phyloP scores from a whole-genome alignment of 2,329 filamentous ascomycete genomes.

The Pseudogymnoascus sp. region DNA sequence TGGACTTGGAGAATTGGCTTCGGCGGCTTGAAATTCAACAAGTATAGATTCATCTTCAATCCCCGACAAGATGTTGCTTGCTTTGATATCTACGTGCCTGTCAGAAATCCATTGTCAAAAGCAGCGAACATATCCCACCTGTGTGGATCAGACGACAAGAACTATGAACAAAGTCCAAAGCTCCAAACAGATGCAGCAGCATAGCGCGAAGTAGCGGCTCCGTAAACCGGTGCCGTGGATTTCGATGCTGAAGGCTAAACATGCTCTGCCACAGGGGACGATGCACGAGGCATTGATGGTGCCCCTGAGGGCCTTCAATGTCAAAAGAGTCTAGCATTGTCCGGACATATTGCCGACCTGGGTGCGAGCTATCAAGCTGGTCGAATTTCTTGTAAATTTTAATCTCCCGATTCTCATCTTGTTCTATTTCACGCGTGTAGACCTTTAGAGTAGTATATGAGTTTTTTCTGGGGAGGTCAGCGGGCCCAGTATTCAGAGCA shows the following conservation, averaged over 20 bases:
- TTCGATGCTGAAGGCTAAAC: conserved; percentile 12
- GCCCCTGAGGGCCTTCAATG: conserved; percentile 17
- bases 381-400: not conserved
- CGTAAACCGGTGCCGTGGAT: conserved; percentile 8
- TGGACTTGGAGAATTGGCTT: conserved; percentile 22
- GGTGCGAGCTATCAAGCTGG: conserved; percentile 16
- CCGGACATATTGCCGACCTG: conserved; percentile 26
- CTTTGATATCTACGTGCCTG: conserved; percentile 22
- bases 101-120: not conserved
- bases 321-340: conserved; percentile 28
- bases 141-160: conserved; percentile 21
- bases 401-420: not conserved
- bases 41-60: conserved; percentile 26
- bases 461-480: not conserved
- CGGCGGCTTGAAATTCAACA: conserved; percentile 21
- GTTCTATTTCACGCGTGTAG: not conserved
- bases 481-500: not conserved
- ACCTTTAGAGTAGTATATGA: not conserved
- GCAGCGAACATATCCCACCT: conserved; percentile 11
- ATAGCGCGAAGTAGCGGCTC: conserved; percentile 15
- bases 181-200: conserved; percentile 15
- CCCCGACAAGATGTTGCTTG: conserved; percentile 26
- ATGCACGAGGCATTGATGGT: conserved; percentile 20
- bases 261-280: conserved; percentile 17
- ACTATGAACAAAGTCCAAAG: conserved; percentile 21